phyloP scores from a whole-genome alignment of 345 rosid species.

The Pseudoturritis turrita region DNA sequence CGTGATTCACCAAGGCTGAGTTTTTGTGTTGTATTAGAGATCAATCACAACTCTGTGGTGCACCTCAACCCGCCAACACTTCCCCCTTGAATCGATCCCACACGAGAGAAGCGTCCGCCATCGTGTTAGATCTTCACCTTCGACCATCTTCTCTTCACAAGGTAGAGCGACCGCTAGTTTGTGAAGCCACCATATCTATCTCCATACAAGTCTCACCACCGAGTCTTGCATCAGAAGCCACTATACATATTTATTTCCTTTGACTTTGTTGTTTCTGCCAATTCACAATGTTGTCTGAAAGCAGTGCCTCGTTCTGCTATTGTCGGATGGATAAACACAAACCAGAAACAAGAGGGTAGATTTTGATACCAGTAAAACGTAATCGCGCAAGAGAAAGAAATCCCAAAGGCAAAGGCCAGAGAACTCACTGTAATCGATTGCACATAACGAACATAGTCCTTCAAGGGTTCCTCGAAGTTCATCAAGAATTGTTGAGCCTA shows the following conservation, averaged over 20 bases:
- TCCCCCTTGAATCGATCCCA: no score
- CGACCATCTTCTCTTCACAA: no score
- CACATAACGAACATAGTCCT: slow-evolving; percentile 91
- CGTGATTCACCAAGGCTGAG: no score
- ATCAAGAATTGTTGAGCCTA: slow-evolving; percentile 88
- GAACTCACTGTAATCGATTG: slow-evolving; percentile 77
- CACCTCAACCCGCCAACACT: no score
- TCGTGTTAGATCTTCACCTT: no score
- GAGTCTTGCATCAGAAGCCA: no score
- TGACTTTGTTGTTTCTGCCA: slow-evolving; percentile 88
- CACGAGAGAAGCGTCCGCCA: no score
- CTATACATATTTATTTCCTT: slow-evolving; percentile 96
- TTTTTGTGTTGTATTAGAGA: no score
- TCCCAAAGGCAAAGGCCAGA: not conserved
- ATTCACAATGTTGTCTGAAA: slow-evolving; percentile 90
- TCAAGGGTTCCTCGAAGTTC: slow-evolving; percentile 97
- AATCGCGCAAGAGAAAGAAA: not conserved
- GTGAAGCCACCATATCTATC: no score
- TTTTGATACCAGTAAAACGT: not conserved
- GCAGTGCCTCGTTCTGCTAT: slow-evolving; percentile 88
- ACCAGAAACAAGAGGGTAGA: not conserved
- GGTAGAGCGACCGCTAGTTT: no score
- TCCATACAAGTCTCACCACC: no score
- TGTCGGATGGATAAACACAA: slow-evolving; percentile 55
- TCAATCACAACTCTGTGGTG: no score